Base-by-base conservation (phyloP, 2,329 filamentous ascomycete species). In the Tetracladium maxilliforme region DNA sequence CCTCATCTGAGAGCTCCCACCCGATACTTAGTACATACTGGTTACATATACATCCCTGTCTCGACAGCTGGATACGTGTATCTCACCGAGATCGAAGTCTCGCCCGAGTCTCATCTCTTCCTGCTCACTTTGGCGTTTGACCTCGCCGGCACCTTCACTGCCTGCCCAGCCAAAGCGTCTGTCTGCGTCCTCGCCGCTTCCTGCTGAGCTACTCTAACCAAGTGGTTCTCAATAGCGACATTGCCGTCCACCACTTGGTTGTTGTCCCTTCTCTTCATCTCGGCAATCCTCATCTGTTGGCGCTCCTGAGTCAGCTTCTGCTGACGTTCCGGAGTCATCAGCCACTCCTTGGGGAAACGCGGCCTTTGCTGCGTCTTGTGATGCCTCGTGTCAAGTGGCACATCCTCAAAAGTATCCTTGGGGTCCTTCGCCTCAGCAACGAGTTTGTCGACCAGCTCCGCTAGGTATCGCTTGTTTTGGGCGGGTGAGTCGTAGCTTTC, bases 401-500 rank as follows among this genome's bases (percentile, higher is more conserved):
- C 55, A 47, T 98, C 90, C 36, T 74, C 74, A 42, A 95, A 94
- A 8, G 68, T 79, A 38, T 98, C 87, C 19, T 56, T 67, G 14
- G 65, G 59, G 44, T 93, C 76, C 60, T 73, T 80, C 30, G 86
- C 83, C 44, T 82, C 73, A 6, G 56, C 58, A 30, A 98, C 55
- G 36, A 98, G 56, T 24, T 62, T 68, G 34, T 76, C 61, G 24
- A 95, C 68, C 24, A 83, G 52, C 40, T 92, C 82, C 26, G 72
- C 77, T 13, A 98, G 63, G 48, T 90, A 90, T n/a, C 82, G 73
- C 64, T 95, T 98, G 60, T 98, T 98, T 58, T 95, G 86, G 11
- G 86, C 82, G 45, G 83, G 78, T 28, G 86, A 80, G 45, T 82
- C 72, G 49, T 79, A 92, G 45, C 75, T 73, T 51, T 95, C 90